These are phyloP conservation scores for Ophiostoma fasciatum DNA, from an alignment of 2,329 filamentous ascomycete species.

Conservation along the genomic window DNA sequence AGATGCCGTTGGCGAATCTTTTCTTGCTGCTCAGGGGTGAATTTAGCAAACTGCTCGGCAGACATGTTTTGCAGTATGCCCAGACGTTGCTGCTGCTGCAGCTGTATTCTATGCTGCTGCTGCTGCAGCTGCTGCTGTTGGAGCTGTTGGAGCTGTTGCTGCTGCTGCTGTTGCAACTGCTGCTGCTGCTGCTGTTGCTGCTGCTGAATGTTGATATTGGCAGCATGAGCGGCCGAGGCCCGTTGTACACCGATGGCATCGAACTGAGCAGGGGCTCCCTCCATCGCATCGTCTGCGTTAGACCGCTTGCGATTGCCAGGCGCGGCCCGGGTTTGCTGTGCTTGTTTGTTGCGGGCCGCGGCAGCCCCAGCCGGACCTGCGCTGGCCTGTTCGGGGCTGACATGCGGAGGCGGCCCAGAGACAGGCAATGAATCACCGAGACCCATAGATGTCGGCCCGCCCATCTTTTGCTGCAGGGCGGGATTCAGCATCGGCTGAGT, in stretches of 20 bases:
- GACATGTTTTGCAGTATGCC: constrained; percentile 17
- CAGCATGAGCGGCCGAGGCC: too few species aligned
- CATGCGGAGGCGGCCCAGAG: not conserved
- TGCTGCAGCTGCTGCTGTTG: not conserved
- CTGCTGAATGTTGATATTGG: too few species aligned
- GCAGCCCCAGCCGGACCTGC: not conserved
- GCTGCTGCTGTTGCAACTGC: constrained; percentile 9
- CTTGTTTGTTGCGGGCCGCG: constrained; percentile 1
- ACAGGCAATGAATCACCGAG: not conserved
- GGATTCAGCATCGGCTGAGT: constrained; percentile 1
- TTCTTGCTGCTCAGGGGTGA: constrained; percentile 27
- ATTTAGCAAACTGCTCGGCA: constrained; percentile 24
- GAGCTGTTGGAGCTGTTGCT: constrained; percentile 11
- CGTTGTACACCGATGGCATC: too few species aligned
- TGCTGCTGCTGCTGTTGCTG: constrained; percentile 5
- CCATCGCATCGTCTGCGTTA: constrained; percentile 1
- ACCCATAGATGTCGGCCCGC: not conserved
- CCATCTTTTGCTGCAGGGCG: constrained; percentile 1
- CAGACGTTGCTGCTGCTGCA: constrained; percentile 13
- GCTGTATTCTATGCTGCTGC: constrained; percentile 3
- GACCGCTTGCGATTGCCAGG: constrained; percentile 9
- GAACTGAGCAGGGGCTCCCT: not conserved
- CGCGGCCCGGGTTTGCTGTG: constrained; percentile 6
- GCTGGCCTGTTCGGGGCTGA: not conserved
- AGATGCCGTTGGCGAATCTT: constrained; percentile 14